Base-by-base conservation (phyloP, 345 rosid species). In the Atalantia buxifolia region DNA sequence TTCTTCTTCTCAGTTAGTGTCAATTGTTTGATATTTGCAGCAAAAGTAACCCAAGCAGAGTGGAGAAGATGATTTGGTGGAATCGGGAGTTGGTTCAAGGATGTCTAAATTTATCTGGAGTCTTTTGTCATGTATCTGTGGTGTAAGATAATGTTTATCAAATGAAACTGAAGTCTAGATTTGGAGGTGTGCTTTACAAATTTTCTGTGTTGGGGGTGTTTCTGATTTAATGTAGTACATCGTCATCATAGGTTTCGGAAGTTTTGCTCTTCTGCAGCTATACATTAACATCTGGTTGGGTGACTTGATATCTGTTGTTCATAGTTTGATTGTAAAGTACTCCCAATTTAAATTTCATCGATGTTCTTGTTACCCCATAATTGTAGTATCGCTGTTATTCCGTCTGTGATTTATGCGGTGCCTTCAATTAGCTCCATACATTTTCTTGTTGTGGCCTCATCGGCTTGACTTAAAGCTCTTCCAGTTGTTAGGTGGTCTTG, bases 51-150 rank as follows among this genome's bases (percentile, higher is more conserved):
- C 55, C 90, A 81, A 25, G 88, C 66, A 66, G 95, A 88, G 79
- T 88, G 94, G 84, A 91, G 82, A 81, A 89, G 95, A 76, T 93
- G 82, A 87, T 68, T 16, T 57, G 28, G 10, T 25, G 35, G 35
- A 56, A 56, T 22, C 30, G 35, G 71, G 82, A 67, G 68, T 78
- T 69, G 75, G 81, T 66, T 24, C 30, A 27, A 72, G 48, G 22
- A 66, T 62, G 65, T 61, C 59, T 38, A 21, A 27, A 56, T 66
- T 67, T 40, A 61, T 75, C 71, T 65, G 79, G 69, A 61, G 42
- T 71, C 61, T 61, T 71, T 79, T 6, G 28, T 69, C 7, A 64
- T 35, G 66, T 65, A 27, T 63, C 48, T 53, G 12, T 64, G 73
- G 79, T 72, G 64, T 79, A 40, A 79, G 80, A 75, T 84, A 82